phyloP scores from a whole-genome alignment of 2,329 filamentous ascomycete species.

The Malbranchea zuffiana region DNA sequence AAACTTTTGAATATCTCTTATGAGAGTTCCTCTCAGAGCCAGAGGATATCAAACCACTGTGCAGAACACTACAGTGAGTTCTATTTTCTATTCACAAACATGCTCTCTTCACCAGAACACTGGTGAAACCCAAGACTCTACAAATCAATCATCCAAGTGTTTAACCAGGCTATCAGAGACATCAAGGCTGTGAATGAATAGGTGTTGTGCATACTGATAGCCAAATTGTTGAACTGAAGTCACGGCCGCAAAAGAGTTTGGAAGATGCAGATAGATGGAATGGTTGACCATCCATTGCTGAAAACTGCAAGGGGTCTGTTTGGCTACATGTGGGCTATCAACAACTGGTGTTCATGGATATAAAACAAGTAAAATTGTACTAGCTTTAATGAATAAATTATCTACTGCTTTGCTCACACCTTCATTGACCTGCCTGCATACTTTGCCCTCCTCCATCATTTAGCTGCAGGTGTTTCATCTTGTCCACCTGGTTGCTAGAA shows the following conservation, averaged over 20 bases:
- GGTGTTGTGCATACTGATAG: too few relatives aligned
- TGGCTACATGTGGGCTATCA: conserved; percentile 1
- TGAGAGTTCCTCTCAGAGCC: conserved; percentile 20
- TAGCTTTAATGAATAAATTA: conserved; percentile 4
- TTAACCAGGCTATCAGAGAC: conserved; percentile 13
- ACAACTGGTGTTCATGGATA: conserved; percentile 1
- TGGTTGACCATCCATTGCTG: background rate
- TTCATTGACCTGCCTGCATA: conserved; percentile 3
- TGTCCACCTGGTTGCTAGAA: too few relatives aligned
- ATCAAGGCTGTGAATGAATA: too few relatives aligned
- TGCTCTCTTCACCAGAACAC: conserved; percentile 12
- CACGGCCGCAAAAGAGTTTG: too few relatives aligned
- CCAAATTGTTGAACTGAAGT: too few relatives aligned
- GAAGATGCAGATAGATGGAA: conserved; percentile 1
- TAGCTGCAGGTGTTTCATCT: too few relatives aligned
- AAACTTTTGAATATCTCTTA: conserved; percentile 19
- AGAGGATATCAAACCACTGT: conserved; percentile 18
- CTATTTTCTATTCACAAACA: conserved; percentile 13
- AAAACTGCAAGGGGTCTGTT: conserved; percentile 1
- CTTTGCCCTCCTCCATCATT: background rate
- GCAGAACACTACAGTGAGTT: conserved; percentile 16
- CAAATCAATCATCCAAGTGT: conserved; percentile 15
- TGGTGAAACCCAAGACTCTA: conserved; percentile 13
- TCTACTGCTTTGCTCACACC: conserved; percentile 1
- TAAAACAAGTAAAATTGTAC: conserved; percentile 5